phyloP scores from a whole-genome alignment of 2,329 filamentous ascomycete species.

The Coniochaeta sp. region DNA sequence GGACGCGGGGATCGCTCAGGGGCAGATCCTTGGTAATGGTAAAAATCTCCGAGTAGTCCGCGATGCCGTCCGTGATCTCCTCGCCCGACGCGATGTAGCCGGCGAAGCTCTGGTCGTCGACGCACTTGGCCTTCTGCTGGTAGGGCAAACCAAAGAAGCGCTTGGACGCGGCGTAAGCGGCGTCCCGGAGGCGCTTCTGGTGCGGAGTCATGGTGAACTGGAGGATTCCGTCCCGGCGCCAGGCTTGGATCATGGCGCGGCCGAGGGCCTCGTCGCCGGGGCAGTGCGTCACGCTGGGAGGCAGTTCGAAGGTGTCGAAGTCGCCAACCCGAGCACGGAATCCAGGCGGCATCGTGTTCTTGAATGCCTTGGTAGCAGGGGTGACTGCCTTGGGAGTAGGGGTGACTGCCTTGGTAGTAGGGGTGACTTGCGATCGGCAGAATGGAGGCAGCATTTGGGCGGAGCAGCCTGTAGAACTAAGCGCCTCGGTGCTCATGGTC shows the following conservation, averaged over 20 bases:
- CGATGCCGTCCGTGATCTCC: slow-evolving; percentile 38
- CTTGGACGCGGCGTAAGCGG: slow-evolving; percentile 27
- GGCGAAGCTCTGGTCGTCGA: slow-evolving; percentile 36
- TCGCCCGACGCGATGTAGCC: slow-evolving; percentile 43
- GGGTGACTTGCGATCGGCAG: neutral
- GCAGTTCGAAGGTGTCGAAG: slow-evolving; percentile 35
- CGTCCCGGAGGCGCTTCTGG: slow-evolving; percentile 26
- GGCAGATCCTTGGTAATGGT: slow-evolving; percentile 42
- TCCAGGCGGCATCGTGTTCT: slow-evolving; percentile 20
- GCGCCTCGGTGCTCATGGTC: neutral
- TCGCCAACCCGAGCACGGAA: slow-evolving; percentile 19
- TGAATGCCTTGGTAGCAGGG: neutral
- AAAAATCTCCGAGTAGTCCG: slow-evolving; percentile 45
- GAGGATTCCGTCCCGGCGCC: slow-evolving; percentile 37
- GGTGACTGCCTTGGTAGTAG: neutral
- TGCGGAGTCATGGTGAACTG: slow-evolving; percentile 31
- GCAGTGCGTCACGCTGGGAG: slow-evolving; percentile 25
- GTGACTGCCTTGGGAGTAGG: no score
- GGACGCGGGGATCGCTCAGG: slow-evolving; percentile 28
- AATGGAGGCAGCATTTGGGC: neutral
- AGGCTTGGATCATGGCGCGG: slow-evolving; percentile 30
- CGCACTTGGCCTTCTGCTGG: slow-evolving; percentile 30
- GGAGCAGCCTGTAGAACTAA: neutral
- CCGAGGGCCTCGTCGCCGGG: slow-evolving; percentile 27
- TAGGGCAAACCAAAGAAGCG: slow-evolving; percentile 29